Percentiles rank a stretch among this genome's conserved stretches.
Evolutionary conservation across 169 alveolate genomes (phyloP).

Genomic region (Eimeria acervulina): DNA sequence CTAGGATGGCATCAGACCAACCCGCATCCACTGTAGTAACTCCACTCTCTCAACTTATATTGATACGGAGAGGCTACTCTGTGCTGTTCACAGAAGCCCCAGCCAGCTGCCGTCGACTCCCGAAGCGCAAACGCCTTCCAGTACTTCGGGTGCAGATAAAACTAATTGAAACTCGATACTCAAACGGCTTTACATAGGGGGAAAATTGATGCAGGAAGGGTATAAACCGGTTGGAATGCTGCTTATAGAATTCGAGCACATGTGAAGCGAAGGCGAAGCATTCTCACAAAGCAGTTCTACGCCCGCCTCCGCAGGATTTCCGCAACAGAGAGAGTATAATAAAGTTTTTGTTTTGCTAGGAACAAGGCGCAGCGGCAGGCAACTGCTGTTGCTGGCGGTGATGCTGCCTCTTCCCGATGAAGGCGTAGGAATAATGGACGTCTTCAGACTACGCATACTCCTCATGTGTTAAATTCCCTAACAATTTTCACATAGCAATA

Average conservation of each 20-base stretch:
- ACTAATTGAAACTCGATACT: background rate
- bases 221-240: background rate
- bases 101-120: background rate
- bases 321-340: background rate
- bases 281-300: background rate
- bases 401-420: background rate
- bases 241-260: background rate
- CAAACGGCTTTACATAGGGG: background rate
- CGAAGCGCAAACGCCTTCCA: background rate
- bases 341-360: background rate
- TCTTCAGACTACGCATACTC: background rate
- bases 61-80: background rate
- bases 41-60: background rate
- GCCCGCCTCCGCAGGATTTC: background rate
- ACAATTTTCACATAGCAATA: background rate
- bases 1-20: background rate
- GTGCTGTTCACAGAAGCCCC: background rate
- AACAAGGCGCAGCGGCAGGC: background rate
- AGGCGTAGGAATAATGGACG: background rate
- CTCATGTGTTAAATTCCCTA: background rate
- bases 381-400: slow-evolving; percentile 18
- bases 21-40: background rate
- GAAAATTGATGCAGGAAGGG: background rate
- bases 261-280: background rate
- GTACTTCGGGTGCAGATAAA: background rate